Evolutionary conservation across 352 stramenopile species (phyloP), one percentile per base, ranked within the genome.

Genomic region (Saprolegnia diclina): DNA sequence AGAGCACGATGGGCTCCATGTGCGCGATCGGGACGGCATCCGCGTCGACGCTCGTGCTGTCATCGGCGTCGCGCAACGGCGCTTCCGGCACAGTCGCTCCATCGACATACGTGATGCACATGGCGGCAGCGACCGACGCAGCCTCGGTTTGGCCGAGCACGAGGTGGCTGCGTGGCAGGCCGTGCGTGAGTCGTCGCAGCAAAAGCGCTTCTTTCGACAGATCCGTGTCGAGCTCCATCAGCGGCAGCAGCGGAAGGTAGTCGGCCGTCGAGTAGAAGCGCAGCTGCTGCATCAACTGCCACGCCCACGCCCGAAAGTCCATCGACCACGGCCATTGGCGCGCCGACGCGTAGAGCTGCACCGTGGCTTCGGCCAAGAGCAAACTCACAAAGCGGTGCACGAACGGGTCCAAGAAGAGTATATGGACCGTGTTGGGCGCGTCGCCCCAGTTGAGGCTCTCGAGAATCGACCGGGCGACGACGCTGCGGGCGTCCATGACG

Each of bases 281-380:
- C 45, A 95, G 75, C 67, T 90, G 92, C 1, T 93, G 77, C 71
- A 95, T 88, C 1, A 92, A 54, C 62, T 81, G 86, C 87, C 87
- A 95, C 69, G 85, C 92, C 87, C 87, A 95, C 13, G 83, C 79
- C 24, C 88, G 77, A 55, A 95, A 93, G 69, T 95, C 82, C 11
- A 95, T 77, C 3, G 74, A 14, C 76, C 76, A 56, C 77, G 67
- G 46, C 79, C 79, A 16, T 73, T 9, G 69, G 75, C 48, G 82
- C 73, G 22, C 77, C 78, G 40, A 78, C 4, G 75, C 80, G 45
- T 88, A 86, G 71, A 91, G 88, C 1, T 90, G 71, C 4, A 93
- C 77, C 29, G 89, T 74, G 0, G 85, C 82, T 74, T 95, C 87
- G 0, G 83, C 81, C 3, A 95, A 82, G 48, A 93, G 84, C 21